These are phyloP conservation scores for Fusarium sterilihyphosum DNA, from an alignment of 2,329 filamentous ascomycete genomes.

Conservation along the genomic window DNA sequence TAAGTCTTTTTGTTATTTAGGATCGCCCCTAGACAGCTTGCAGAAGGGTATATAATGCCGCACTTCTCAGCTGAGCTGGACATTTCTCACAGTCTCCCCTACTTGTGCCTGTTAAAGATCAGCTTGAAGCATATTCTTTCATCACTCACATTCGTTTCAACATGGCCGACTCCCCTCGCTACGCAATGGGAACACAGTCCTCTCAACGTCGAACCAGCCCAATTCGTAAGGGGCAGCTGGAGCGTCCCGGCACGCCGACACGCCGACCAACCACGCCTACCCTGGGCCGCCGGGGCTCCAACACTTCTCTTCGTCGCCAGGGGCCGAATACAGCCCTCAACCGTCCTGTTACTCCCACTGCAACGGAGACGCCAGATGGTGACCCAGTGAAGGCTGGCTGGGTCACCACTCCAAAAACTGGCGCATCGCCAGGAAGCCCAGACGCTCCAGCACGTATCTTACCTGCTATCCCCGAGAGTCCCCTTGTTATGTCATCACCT, in stretches of 20 bases:
- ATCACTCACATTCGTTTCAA: not conserved
- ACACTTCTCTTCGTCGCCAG: conserved; percentile 12
- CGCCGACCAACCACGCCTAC: conserved; percentile 32
- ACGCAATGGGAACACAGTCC: conserved; percentile 37
- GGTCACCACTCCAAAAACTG: not conserved
- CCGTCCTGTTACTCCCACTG: conserved; percentile 20
- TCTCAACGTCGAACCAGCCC: conserved; percentile 34
- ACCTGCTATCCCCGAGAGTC: conserved; percentile 30
- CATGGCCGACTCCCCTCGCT: conserved; percentile 30
- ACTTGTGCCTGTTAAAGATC: not conserved
- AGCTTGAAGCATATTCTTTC: not conserved
- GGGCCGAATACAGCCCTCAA: conserved; percentile 30
- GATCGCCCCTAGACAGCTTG: no score
- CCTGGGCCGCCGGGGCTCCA: conserved; percentile 21
- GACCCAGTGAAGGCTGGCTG: conserved; percentile 17
- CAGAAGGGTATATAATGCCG: conserved; percentile 2
- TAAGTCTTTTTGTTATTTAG: no score
- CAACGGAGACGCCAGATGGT: not conserved
- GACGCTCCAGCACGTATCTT: conserved; percentile 17
- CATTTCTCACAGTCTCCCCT: not conserved
- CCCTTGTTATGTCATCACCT: conserved; percentile 19
- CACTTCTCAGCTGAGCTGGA: not conserved
- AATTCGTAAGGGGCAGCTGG: conserved; percentile 18
- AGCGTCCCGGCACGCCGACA: conserved; percentile 26
- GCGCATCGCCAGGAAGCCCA: not conserved